Percentiles rank a stretch among this genome's conserved stretches.
Evolutionary conservation across 306 rosid genomes (phyloP).

Genomic region (Echinosophora koreensis): DNA sequence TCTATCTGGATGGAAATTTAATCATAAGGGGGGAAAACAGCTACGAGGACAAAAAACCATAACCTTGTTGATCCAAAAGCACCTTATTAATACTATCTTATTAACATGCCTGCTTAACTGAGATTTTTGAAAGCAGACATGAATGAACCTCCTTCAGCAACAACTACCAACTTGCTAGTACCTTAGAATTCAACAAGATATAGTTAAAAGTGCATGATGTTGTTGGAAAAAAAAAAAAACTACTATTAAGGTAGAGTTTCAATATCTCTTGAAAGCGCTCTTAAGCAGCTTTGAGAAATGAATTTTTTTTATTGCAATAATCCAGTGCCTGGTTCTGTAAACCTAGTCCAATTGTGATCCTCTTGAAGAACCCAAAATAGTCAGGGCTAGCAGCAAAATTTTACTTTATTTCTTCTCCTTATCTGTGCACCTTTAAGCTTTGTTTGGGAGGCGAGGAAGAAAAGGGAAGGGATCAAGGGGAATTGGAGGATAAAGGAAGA

Average conservation of each 20-base stretch:
- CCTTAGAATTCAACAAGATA: background rate
- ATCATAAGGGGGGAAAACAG: background rate
- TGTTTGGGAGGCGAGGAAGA: too few species aligned
- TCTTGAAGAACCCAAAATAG: slow-evolving; percentile 15
- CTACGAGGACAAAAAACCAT: background rate
- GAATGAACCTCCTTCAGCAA: background rate
- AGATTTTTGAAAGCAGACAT: background rate
- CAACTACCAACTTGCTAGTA: background rate
- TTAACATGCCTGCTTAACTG: background rate
- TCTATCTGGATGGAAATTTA: background rate
- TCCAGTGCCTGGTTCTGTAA: background rate
- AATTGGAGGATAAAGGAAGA: too few species aligned
- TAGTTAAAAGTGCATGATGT: background rate
- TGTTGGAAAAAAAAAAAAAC: background rate
- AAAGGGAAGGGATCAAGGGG: too few species aligned
- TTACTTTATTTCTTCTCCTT: background rate
- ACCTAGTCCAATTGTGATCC: background rate
- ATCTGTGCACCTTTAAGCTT: too few species aligned
- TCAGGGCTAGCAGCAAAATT: background rate
- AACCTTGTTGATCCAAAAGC: background rate
- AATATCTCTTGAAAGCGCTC: background rate
- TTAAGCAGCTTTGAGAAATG: background rate
- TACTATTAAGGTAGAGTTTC: background rate
- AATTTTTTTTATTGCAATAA: background rate
- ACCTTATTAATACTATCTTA: background rate